Evolutionary conservation across 164 flowering plant genomes (phyloP), one percentile per base, ranked within the genome.

Genomic region (Kingdonia uniflora): DNA sequence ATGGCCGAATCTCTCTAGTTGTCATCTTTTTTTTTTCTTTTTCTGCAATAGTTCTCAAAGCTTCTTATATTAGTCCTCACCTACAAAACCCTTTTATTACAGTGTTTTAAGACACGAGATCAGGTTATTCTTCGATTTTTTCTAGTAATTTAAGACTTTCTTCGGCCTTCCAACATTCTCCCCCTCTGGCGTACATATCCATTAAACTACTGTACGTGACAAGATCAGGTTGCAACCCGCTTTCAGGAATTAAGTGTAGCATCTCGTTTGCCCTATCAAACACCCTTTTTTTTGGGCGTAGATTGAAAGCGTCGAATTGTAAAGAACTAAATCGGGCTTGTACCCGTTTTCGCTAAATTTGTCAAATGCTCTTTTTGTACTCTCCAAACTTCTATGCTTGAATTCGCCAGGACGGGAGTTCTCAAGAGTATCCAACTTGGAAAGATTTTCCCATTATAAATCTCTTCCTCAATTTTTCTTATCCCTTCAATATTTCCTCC

Each of bases 61-160:
- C 95, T 44, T 90, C 95, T 60, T 84, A 76, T 95, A 90, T 90
- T 5, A 81, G 79, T 33, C 91, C 87, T 77, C 74, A 70, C 66
- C 87, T 74, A 63, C 95, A 90, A 63, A 87, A 90, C 10, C 80
- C 97, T 68, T 90, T 90, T 44, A 90, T 90, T 51, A 87, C 88
- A 7, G 91, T 90, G 69, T 90, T 90, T 52, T 80, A 87, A 15
- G 97, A 90, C 15, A 90, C 84, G 33, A 76, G 78, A 58, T 90
- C 95, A 0, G 97, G 84, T 51, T 73, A 74, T 24, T 63, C 68
- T 44, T 80, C 83, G 23, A 76, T 57, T 44, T 60, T 63, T 37
- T 70, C 61, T n/a, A 90, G 62, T 29, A 72, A 71, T 29, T 64
- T 70, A 16, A 90, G 81, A 15, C 82, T 71, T 53, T 87, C 84